These are phyloP conservation scores for Hanseniaspora clermontiae DNA, from an alignment of 805 yeast genomes.

Conservation along the genomic window DNA sequence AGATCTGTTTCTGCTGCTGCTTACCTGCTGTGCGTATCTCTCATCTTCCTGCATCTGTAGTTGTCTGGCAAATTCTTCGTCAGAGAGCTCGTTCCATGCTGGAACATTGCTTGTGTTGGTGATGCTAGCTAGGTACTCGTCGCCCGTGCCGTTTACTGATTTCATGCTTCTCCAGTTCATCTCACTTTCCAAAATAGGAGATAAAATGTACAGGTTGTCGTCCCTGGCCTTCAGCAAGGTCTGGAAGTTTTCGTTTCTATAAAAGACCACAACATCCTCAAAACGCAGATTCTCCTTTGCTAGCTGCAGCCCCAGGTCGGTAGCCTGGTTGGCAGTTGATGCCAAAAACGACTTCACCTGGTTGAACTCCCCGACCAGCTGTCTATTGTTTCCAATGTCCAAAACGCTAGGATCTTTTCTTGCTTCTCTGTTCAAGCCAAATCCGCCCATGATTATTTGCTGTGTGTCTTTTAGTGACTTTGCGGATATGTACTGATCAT, in stretches of 20 bases:
- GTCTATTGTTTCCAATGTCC: slow-evolving; percentile 19
- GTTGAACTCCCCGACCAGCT: slow-evolving; percentile 27
- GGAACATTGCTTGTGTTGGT: neutral
- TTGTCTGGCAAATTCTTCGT: slow-evolving; percentile 34
- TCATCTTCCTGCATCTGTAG: slow-evolving; percentile 47
- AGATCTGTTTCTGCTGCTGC: slow-evolving; percentile 19
- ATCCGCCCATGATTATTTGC: slow-evolving; percentile 38
- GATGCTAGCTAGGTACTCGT: slow-evolving; percentile 37
- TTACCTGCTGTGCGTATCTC: slow-evolving; percentile 32
- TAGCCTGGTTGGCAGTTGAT: slow-evolving; percentile 61
- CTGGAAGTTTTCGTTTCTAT: slow-evolving; percentile 80
- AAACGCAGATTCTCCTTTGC: slow-evolving; percentile 35
- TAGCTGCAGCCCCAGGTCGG: slow-evolving; percentile 47
- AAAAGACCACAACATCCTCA: slow-evolving; percentile 55
- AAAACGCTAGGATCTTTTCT: slow-evolving; percentile 17
- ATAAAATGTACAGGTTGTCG: slow-evolving; percentile 44
- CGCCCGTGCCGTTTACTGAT: slow-evolving; percentile 56
- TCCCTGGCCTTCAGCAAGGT: slow-evolving; percentile 46
- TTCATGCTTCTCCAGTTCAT: slow-evolving; percentile 74
- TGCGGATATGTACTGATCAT: slow-evolving; percentile 21
- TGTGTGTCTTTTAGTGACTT: slow-evolving; percentile 50
- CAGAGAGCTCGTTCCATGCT: slow-evolving; percentile 17
- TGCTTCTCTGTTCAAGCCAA: slow-evolving; percentile 25
- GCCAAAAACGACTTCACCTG: slow-evolving; percentile 40
- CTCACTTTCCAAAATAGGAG: slow-evolving; percentile 57